Evolutionary conservation across 805 yeast species (phyloP).

Genomic region (Barnettozyma populi): DNA sequence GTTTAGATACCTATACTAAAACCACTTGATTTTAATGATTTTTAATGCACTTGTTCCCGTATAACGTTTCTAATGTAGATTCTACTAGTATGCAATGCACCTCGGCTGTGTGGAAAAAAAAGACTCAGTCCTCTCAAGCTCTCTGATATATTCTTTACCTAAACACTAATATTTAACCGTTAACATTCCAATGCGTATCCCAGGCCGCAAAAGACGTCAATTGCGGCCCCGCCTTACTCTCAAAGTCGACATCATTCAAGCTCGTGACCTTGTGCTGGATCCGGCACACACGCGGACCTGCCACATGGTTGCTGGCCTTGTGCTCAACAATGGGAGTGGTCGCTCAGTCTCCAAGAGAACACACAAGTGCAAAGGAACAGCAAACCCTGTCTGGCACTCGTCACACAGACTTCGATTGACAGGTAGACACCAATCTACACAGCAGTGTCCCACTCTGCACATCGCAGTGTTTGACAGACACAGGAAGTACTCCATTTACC

Average conservation of each 20-base stretch:
- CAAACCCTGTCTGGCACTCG: conserved; percentile 22
- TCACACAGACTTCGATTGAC: conserved; percentile 14
- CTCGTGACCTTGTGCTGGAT: conserved; percentile 19
- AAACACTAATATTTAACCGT: too few relatives aligned
- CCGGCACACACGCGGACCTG: conserved; percentile 12
- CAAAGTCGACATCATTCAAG: conserved; percentile 17
- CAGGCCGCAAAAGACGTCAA: neutral
- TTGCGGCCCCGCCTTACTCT: conserved; percentile 11
- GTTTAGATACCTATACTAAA: conserved; percentile 40
- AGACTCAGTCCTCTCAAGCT: neutral
- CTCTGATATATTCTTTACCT: too few relatives aligned
- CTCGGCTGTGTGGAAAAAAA: neutral
- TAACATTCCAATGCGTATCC: neutral
- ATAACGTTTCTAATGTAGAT: neutral
- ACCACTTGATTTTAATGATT: neutral
- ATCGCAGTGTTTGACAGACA: conserved; percentile 25
- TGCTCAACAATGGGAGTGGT: conserved; percentile 14
- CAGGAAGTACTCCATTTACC: conserved; percentile 21
- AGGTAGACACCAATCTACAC: neutral
- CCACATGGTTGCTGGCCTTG: conserved; percentile 21
- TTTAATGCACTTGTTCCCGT: neutral
- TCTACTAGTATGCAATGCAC: neutral
- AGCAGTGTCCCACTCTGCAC: conserved; percentile 13
- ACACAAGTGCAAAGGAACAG: conserved; percentile 17
- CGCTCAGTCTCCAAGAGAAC: conserved; percentile 14